Evolutionary conservation across 306 rosid species (phyloP), one percentile per base, ranked within the genome.

Genomic region (Quercus variabilis): DNA sequence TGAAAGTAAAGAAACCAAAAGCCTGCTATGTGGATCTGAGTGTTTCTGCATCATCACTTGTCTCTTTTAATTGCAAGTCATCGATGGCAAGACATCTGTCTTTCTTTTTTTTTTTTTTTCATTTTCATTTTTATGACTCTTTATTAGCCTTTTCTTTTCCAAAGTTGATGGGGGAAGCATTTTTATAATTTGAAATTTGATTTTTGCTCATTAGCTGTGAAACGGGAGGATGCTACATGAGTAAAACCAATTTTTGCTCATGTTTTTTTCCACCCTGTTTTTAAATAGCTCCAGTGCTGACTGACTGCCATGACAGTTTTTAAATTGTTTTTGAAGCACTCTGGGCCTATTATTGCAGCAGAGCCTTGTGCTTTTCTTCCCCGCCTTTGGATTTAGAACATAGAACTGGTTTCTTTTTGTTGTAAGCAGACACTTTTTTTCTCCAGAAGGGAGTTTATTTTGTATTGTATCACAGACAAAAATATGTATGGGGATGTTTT

Each of bases 181-280:
- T 35, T 35, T 10, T 3, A 3, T 35, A 33, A 4, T 67, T 81
- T 78, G 17, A 49, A 49, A 13, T 46, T 70, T 2, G 80, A 71
- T 78, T 83, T 78, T 79, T 75, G 85, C 91, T 84, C 80, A 20
- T 60, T 30, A 15, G 76, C 78, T 13, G 69, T 81, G 33, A 54
- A 71, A 75, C 5, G 73, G 87, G 92, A 87, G 93, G 93, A 78
- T 86, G 82, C 74, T 78, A 74, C 89, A 55, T 33, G 90, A 85
- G 93, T 83, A 25, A 19, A 25, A 19, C 21, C 23, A 35, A 79
- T 56, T 56, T n/a, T 12, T 12, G 65, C 85, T 59, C 79, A 69
- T 74, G 89, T 59, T 91, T 93, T 92, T 93, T 86, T 55, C 86
- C 88, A 80, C 80, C 85, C 85, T 30, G 23, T 57, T 85, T 76